Base-by-base conservation (phyloP, 495 filamentous ascomycete genomes). In the Daldinia bambusicola region DNA sequence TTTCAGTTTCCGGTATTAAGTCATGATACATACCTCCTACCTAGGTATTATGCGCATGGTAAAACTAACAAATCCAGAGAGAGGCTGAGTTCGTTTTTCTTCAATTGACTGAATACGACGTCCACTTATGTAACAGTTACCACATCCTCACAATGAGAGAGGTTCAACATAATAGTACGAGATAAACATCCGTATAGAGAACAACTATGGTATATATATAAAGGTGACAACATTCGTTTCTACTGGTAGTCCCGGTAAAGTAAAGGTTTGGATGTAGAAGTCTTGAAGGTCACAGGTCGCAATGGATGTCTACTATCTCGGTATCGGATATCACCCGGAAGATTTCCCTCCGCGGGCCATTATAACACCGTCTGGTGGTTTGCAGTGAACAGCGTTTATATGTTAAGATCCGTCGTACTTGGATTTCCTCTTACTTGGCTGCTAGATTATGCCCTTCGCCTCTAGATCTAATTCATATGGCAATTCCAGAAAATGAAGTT, bases 321-420 rank as follows among this genome's bases (percentile, higher is more conserved):
- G 63, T 18, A 52, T 56, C 50, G 40, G 32, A 64, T 41, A 55
- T 43, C 45, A 66, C 50, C 41, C 70, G 70, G 70, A 73, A 50
- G 34, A 62, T 57, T 66, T 50, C 51, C 55, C 70, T 73, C 70
- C 70, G 70, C 70, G 66, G 66, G 31, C 61, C 37, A 69, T 69
- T 66, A 73, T 62, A 73, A 73, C 62, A 45, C 70, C 70, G 66
- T 73, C 56, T 55, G 50, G 9, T 30, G 13, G 14, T 31, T 50
- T 26, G 16, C 6, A 26, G 26, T 3, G 26, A 26, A 62, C 41
- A 6, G 18, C 2, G 20, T 56, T 14, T 55, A 55, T 56, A 60
- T 64, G 48, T 65, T 13, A 55, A 61, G 18, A 26, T 38, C 10
- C 1, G 30, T 18, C 32, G 14, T 50, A 2, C 53, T 30, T 22